Evolutionary conservation across 2,329 filamentous ascomycete genomes (phyloP).

Genomic region (Penicillium sp.): DNA sequence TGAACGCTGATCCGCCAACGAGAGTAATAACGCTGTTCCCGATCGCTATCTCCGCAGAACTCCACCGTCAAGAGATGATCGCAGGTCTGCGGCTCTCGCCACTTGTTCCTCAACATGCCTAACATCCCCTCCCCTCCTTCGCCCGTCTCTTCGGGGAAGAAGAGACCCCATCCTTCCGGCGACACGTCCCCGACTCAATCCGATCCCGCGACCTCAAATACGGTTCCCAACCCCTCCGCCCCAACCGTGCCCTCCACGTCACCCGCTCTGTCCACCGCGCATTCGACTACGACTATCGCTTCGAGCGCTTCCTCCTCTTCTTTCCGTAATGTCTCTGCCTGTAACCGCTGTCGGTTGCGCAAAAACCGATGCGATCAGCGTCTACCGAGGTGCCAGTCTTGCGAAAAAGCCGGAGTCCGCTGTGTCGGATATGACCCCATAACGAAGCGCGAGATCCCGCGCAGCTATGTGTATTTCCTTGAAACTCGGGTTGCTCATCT

Average conservation of each 20-base stretch:
- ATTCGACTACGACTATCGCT: constrained; percentile 24
- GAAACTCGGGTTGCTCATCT: constrained; percentile 83
- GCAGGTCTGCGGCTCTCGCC: constrained; percentile 24
- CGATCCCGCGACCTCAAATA: constrained; percentile 21
- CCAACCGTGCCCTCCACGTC: constrained; percentile 15
- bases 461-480: constrained; percentile 91
- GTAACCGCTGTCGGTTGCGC: constrained; percentile 84
- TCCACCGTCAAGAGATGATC: constrained; percentile 33
- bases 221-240: constrained; percentile 14
- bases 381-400: constrained; percentile 84
- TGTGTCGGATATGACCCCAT: constrained; percentile 97
- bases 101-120: constrained; percentile 32
- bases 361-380: constrained; percentile 96
- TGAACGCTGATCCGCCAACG: constrained; percentile 29
- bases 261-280: constrained; percentile 23
- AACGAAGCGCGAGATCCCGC: constrained; percentile 90
- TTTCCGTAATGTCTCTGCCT: constrained; percentile 88
- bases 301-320: constrained; percentile 38
- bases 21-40: constrained; percentile 20
- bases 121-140: constrained; percentile 32
- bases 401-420: constrained; percentile 85
- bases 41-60: constrained; percentile 23
- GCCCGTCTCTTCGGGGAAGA: constrained; percentile 35
- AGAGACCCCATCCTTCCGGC: constrained; percentile 35
- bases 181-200: constrained; percentile 25